A percentile compares a stretch with the other conserved stretches of the same genome.
Evolutionary conservation across 2,329 filamentous ascomycete genomes (phyloP).

Genomic region (Ascochyta koolunga): DNA sequence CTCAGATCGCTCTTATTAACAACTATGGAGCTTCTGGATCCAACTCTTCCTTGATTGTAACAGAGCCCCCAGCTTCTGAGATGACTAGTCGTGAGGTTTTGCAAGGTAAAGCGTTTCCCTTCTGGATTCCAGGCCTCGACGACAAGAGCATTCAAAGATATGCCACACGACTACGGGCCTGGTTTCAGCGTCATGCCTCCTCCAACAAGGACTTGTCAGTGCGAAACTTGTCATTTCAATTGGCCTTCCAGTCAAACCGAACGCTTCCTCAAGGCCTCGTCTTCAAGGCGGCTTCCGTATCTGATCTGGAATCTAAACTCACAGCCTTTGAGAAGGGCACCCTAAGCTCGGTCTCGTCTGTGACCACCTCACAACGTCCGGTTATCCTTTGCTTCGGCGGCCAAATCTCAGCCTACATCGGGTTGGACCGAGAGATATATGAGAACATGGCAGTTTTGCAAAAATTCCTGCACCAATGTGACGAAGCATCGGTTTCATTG

Average conservation of each 20-base stretch:
- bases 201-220: background rate
- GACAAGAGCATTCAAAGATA: background rate
- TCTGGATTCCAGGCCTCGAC: background rate
- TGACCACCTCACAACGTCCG: too few species aligned
- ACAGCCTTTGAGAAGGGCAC: background rate
- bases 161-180: background rate
- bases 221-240: conserved; percentile 19
- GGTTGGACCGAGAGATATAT: too few species aligned
- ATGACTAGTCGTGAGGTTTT: too few species aligned
- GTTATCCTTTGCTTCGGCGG: too few species aligned
- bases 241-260: conserved; percentile 12
- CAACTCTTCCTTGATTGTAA: background rate
- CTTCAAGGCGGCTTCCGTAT: background rate
- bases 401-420: too few species aligned
- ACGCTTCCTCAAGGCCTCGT: conserved; percentile 4
- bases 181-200: background rate
- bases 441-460: too few species aligned
- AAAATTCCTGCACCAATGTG: too few species aligned
- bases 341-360: background rate
- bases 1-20: conserved; percentile 24
- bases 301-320: conserved; percentile 7
- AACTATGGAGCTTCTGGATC: conserved; percentile 42
- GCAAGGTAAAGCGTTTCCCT: background rate
- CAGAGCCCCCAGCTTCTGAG: background rate
- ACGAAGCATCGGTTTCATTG: background rate